Percentiles rank a stretch among this genome's conserved stretches.
Evolutionary conservation across 2,329 filamentous ascomycete genomes (phyloP).

Genomic region (Arthrobotrys conoides): DNA sequence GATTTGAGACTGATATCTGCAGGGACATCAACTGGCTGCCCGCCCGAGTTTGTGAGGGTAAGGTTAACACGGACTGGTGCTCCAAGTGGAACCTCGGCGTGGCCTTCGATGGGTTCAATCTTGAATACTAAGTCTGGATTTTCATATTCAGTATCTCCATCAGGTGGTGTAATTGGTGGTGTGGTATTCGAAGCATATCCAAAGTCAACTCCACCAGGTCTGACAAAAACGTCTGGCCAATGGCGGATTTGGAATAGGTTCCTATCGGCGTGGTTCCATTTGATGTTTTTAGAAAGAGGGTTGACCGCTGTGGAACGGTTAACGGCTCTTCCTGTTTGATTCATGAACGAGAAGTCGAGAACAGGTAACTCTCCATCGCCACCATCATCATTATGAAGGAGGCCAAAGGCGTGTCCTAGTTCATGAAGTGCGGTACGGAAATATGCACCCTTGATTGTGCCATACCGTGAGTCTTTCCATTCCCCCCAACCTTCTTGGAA

Average conservation of each 20-base stretch:
- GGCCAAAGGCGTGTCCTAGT: slow-evolving; percentile 32
- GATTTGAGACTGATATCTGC: slow-evolving; percentile 33
- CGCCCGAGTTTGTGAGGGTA: slow-evolving; percentile 10
- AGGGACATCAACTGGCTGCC: slow-evolving; percentile 4
- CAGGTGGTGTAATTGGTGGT: slow-evolving; percentile 16
- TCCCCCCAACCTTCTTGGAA: slow-evolving; percentile 11
- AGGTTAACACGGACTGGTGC: slow-evolving; percentile 29
- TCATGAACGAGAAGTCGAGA: slow-evolving; percentile 28
- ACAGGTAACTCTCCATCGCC: slow-evolving; percentile 9
- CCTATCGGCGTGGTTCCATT: slow-evolving; percentile 35
- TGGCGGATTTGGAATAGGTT: slow-evolving; percentile 39
- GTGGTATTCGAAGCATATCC: background rate
- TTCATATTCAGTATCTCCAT: slow-evolving; percentile 24
- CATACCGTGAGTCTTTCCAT: slow-evolving; percentile 24
- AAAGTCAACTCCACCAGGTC: slow-evolving; percentile 32
- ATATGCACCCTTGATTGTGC: slow-evolving; percentile 7
- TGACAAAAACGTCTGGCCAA: slow-evolving; percentile 29
- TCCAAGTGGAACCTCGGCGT: slow-evolving; percentile 26
- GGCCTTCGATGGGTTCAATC: slow-evolving; percentile 4
- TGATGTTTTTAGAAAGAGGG: slow-evolving; percentile 6
- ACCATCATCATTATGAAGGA: slow-evolving; percentile 33
- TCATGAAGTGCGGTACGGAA: slow-evolving; percentile 39
- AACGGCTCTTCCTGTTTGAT: slow-evolving; percentile 25
- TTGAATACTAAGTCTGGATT: slow-evolving; percentile 16
- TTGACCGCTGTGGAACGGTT: background rate